Evolutionary conservation across 2,329 filamentous ascomycete genomes (phyloP).

Genomic region (Epichloe elymi): DNA sequence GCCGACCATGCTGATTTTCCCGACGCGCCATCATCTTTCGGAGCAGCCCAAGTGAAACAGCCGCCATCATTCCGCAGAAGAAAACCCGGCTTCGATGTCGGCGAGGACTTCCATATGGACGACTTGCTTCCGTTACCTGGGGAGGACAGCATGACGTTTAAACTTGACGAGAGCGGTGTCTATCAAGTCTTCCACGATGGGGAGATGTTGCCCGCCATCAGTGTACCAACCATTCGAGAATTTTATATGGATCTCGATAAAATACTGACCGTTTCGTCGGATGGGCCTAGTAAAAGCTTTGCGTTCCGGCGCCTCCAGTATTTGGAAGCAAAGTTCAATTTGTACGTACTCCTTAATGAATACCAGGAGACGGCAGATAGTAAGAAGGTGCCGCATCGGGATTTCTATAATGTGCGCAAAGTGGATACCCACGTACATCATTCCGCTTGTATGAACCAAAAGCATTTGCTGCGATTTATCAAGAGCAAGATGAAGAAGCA

Average conservation of each 20-base stretch:
- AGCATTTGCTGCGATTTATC: conserved; percentile 94
- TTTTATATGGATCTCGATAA: conserved; percentile 92
- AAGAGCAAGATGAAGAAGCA: conserved; percentile 99
- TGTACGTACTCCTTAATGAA: conserved; percentile 86
- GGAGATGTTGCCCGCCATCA: conserved; percentile 55
- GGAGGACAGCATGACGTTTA: conserved; percentile 58
- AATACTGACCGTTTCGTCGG: conserved; percentile 78
- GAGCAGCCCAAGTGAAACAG: conserved; percentile 1
- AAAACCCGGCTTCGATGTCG: conserved; percentile 82
- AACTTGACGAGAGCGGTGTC: conserved; percentile 70
- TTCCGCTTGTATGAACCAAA: conserved; percentile 99
- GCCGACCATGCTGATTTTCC: conserved; percentile 10
- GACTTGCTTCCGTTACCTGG: conserved; percentile 64
- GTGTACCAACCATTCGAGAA: conserved; percentile 84
- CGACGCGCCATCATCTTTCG: not conserved
- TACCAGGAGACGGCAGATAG: conserved; percentile 97
- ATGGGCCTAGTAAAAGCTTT: conserved; percentile 93
- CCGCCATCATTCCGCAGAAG: conserved; percentile 41
- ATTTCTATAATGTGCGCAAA: conserved; percentile 98
- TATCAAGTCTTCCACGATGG: conserved; percentile 74
- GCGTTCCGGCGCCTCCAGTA: conserved; percentile 91
- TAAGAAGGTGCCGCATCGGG: conserved; percentile 92
- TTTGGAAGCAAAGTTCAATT: conserved; percentile 90
- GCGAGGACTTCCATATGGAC: conserved; percentile 78
- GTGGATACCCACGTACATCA: conserved; percentile 99